Conservation (phyloP, 306 rosid species). For the Prunus mongolica region DNA sequence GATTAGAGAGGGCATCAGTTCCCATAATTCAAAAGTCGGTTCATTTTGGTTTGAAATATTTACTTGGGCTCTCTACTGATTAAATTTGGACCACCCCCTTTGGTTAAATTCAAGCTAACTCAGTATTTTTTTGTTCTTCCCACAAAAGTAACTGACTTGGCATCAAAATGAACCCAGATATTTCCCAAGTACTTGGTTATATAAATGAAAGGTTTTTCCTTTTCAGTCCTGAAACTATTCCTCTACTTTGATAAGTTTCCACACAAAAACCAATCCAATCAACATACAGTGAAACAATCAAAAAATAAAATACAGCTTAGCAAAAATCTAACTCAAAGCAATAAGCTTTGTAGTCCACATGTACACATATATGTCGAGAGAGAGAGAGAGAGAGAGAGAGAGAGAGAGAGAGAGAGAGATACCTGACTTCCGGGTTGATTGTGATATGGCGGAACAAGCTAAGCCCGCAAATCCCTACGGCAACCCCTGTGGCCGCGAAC, state of each 20-base stretch:
- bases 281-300: too few species aligned
- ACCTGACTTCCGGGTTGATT: slow-evolving; percentile 99
- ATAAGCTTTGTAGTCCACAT: not conserved
- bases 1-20: not conserved
- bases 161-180: not conserved
- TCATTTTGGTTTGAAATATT: not conserved
- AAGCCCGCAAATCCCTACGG: slow-evolving; percentile 83
- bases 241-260: not conserved
- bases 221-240: not conserved
- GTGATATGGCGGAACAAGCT: slow-evolving; percentile 64
- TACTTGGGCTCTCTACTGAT: not conserved
- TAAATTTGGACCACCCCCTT: not conserved
- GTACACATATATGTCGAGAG: not conserved
- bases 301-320: not conserved
- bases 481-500: slow-evolving; percentile 77
- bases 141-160: not conserved
- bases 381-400: not conserved
- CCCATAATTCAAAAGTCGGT: not conserved
- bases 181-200: not conserved
- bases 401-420: not conserved
- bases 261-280: not conserved
- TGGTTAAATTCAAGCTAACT: not conserved
- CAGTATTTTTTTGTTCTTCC: too few species aligned
- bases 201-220: not conserved
- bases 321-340: not conserved